Conservation (phyloP, 2,329 filamentous ascomycete species). For the Zymoseptoria ardabiliae region DNA sequence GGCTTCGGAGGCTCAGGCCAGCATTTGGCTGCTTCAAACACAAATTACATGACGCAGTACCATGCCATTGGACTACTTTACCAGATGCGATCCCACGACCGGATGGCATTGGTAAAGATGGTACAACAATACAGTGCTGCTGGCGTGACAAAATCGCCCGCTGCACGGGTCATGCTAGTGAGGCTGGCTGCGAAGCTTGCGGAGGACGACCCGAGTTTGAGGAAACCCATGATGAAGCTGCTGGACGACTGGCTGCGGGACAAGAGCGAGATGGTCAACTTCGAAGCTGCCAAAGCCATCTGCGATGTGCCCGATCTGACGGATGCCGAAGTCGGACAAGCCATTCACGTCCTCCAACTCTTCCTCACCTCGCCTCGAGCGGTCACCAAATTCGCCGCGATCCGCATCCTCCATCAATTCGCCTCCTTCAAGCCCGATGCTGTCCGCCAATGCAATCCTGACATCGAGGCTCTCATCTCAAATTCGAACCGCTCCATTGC, state of each 20-base stretch:
- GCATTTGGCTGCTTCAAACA: conserved; percentile 63
- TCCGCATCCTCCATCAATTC: conserved; percentile 92
- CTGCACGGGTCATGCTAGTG: conserved; percentile 86
- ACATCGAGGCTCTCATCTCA: conserved; percentile 93
- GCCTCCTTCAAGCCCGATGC: conserved; percentile 92
- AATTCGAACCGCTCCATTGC: conserved; percentile 97
- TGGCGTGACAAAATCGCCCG: conserved; percentile 89
- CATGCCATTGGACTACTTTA: conserved; percentile 96
- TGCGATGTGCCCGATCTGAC: conserved; percentile 90
- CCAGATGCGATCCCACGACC: conserved; percentile 94
- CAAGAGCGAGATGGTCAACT: conserved; percentile 99
- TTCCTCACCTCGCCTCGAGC: conserved; percentile 94
- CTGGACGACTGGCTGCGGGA: conserved; percentile 94
- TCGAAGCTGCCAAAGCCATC: conserved; percentile 96
- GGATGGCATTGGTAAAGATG: conserved; percentile 99
- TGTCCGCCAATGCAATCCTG: conserved; percentile 88
- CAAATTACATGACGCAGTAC: conserved; percentile 97
- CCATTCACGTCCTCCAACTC: conserved; percentile 88
- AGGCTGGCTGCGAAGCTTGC: conserved; percentile 87
- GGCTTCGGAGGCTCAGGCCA: conserved; percentile 81
- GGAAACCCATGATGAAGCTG: conserved; percentile 94
- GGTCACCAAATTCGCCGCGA: conserved; percentile 94
- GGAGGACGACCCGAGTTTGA: conserved; percentile 80
- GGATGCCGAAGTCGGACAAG: conserved; percentile 83
- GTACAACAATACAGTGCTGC: conserved; percentile 96